Evolutionary conservation across 2,329 filamentous ascomycete species (phyloP), one percentile per base, ranked within the genome.

Genomic region (Coniochaeta prunicola): DNA sequence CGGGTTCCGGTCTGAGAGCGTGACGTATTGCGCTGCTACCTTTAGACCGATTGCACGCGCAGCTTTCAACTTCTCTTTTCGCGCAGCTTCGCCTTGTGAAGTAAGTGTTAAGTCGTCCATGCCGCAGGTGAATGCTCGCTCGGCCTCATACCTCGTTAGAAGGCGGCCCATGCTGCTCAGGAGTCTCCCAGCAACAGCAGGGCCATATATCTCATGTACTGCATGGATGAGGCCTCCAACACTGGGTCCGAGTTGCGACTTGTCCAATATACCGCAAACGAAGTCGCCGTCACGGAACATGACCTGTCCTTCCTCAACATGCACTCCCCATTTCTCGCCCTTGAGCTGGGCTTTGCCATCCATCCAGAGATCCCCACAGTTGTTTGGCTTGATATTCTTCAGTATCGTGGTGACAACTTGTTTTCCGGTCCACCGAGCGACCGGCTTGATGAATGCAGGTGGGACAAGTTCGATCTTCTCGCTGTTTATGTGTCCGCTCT

Each of bases 81-180:
- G 86, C 57, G 81, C 78, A 58, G 77, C 76, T 69, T 99, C 92
- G 57, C 94, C 93, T 62, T 89, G 78, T 1, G 83, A 78, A 0
- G 93, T 97, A 57, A 99, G 83, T 59, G 89, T 85, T 60, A 99
- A 80, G 78, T 99, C 96, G 68, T 99, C 93, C 74, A 99, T 96
- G 70, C 96, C 96, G 72, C 94, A 99, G 64, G 91, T 94, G 72
- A 97, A 97, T 1, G 93, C 94, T 57, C 92, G 84, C 87, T 97
- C 96, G 69, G 94, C 90, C 61, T 97, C 80, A 64, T 92, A 88
- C 67, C 92, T 89, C 0, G 94, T 99, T 63, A 99, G 76, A 28
- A 99, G 80, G 59, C 94, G 86, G 58, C 94, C 94, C 58, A 99
- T 80, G 65, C 93, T 89, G 77, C 92, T 96, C 58, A 99, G 83